These are phyloP conservation scores for Chaetomiaceae sp. DNA, from an alignment of 2,329 filamentous ascomycete genomes.

Conservation along the genomic window DNA sequence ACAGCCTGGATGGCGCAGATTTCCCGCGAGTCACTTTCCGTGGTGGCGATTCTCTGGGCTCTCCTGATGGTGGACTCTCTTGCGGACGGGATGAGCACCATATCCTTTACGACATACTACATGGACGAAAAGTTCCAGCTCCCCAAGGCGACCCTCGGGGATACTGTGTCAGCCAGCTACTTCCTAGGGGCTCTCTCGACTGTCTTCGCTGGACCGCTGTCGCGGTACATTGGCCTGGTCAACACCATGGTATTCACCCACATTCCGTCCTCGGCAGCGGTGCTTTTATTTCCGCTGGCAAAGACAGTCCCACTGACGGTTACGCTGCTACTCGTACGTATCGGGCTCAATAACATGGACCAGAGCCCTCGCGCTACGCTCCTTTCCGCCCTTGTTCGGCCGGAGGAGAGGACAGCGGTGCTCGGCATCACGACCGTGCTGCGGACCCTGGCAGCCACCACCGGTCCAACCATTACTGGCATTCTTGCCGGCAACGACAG, in stretches of 20 bases:
- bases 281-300: constrained; percentile 54
- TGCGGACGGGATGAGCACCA: constrained; percentile 59
- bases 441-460: constrained; percentile 52
- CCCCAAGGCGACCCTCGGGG: constrained; percentile 52
- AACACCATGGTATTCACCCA: constrained; percentile 61
- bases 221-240: constrained; percentile 53
- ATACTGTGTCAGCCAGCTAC: constrained; percentile 49
- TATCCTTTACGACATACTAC: constrained; percentile 53
- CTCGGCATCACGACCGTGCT: constrained; percentile 62
- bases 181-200: constrained; percentile 48
- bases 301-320: constrained; percentile 45
- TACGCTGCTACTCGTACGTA: constrained; percentile 50
- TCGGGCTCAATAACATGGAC: constrained; percentile 63
- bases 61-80: constrained; percentile 58
- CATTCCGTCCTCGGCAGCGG: constrained; percentile 55
- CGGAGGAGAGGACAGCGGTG: constrained; percentile 61
- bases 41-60: constrained; percentile 61
- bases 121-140: constrained; percentile 50
- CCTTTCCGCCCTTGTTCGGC: constrained; percentile 59
- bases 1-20: constrained; percentile 45
- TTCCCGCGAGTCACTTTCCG: constrained; percentile 47
- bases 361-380: constrained; percentile 61
- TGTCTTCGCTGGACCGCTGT: constrained; percentile 52
- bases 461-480: constrained; percentile 50
- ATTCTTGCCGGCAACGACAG: constrained; percentile 43